Base-by-base conservation (phyloP, 2,329 filamentous ascomycete species). In the Tolypocladium guangdongense region DNA sequence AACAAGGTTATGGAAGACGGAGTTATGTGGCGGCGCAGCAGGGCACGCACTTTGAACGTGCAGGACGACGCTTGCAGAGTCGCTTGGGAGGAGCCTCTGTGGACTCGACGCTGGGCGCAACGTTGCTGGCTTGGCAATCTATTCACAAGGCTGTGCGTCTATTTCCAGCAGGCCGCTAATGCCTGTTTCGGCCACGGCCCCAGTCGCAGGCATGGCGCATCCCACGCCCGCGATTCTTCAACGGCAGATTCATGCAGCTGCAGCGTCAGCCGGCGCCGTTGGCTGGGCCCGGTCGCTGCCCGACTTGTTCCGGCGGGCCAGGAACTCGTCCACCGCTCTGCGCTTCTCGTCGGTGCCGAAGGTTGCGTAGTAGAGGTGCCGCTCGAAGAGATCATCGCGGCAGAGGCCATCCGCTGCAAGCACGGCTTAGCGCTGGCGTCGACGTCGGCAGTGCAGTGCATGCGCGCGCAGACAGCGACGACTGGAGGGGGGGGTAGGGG, bases 361-460 rank as follows among this genome's bases (percentile, higher is more conserved):
- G 36, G 68, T 66, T 49, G 63, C 61, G 52, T 68, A 68, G 55
- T 71, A 71, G 33, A 71, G 56, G 50, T 61, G 60, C 50, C 67
- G 60, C 57, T 71, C 67, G 43, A 68, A 63, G 37, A 64, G 59
- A 52, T 69, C 65, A 52, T 67, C 63, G 27, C 61, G 57, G 36
- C 60, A 60, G 35, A 62, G 52, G 43, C 57, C 58, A 53, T 66
- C 62, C 43, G 59, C 64, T 63, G 50, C 18, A 54, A 24, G 32
- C 38, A 24, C 24, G 33, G 24, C 11, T 35, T n/a, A 45, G 50
- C 41, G 24, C 32, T 24, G 33, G 14, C 20, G 39, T 46, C 30
- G 47, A 3, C 32, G 32, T 50, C 50, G 52, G 10, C 45, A 36
- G 24, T 18, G 20, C 48, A 7, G 39, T n/a, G n/a, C n/a, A n/a